These are phyloP conservation scores for Fragaria nilgerrensis DNA, from an alignment of 306 rosid species.

Conservation along the genomic window DNA sequence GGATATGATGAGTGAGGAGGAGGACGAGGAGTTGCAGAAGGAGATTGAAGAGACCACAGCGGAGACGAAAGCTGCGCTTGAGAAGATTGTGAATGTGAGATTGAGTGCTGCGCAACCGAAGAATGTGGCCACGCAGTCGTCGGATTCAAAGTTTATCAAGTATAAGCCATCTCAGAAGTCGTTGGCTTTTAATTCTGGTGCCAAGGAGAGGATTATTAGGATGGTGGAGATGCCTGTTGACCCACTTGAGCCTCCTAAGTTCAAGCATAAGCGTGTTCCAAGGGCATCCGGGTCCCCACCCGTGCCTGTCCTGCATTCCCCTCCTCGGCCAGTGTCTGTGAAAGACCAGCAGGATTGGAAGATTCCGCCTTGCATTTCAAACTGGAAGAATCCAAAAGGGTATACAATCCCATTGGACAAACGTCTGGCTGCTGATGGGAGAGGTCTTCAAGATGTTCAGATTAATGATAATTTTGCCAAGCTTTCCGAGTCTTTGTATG, in stretches of 20 bases:
- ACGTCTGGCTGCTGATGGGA: slow-evolving; percentile 85
- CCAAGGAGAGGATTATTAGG: slow-evolving; percentile 81
- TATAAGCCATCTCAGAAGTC: slow-evolving; percentile 86
- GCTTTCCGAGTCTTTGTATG: slow-evolving; percentile 80
- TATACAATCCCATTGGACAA: slow-evolving; percentile 87
- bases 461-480: slow-evolving; percentile 83
- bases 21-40: slow-evolving; percentile 54
- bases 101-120: slow-evolving; percentile 85
- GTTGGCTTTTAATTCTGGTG: slow-evolving; percentile 80
- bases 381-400: slow-evolving; percentile 97
- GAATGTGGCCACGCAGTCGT: slow-evolving; percentile 68
- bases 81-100: slow-evolving; percentile 80
- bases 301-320: slow-evolving; percentile 89
- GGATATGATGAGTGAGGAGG: slow-evolving; percentile 40
- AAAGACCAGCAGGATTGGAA: slow-evolving; percentile 97
- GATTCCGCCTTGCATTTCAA: slow-evolving; percentile 87
- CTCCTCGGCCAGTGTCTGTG: slow-evolving; percentile 85
- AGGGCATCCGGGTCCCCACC: slow-evolving; percentile 89
- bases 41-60: slow-evolving; percentile 75
- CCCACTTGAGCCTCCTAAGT: slow-evolving; percentile 91
- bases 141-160: slow-evolving; percentile 73
- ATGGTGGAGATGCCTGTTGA: slow-evolving; percentile 94
- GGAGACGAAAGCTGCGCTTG: slow-evolving; percentile 80
- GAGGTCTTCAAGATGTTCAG: slow-evolving; percentile 89
- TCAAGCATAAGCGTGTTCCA: slow-evolving; percentile 91